Percentiles rank a stretch among this genome's conserved stretches.
Conservation (phyloP, 768 basidiomycete species). For the Leccinum ochraceum region DNA sequence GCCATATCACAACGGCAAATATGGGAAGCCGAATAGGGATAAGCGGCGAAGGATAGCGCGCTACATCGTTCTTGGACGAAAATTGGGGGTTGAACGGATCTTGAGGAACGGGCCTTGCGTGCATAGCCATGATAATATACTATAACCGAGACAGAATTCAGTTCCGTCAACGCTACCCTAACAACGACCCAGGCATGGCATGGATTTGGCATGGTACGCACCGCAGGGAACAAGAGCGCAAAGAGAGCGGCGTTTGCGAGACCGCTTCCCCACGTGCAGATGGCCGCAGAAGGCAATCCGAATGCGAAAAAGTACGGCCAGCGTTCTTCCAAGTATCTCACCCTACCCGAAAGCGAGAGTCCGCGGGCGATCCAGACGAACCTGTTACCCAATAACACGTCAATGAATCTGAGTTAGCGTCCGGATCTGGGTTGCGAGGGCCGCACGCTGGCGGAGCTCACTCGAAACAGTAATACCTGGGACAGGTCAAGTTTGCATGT, state of each 20-base stretch:
- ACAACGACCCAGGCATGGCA: background rate
- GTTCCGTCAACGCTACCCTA: slow-evolving; percentile 4
- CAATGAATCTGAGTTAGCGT: slow-evolving; percentile 9
- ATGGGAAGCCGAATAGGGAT: slow-evolving; percentile 80
- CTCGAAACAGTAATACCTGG: slow-evolving; percentile 91
- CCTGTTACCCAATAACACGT: slow-evolving; percentile 37
- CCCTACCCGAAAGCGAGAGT: slow-evolving; percentile 62
- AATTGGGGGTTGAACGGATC: slow-evolving; percentile 72
- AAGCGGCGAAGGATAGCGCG: slow-evolving; percentile 72
- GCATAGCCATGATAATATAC: slow-evolving; percentile 86
- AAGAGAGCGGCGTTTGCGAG: slow-evolving; percentile 84
- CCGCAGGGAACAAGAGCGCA: slow-evolving; percentile 78
- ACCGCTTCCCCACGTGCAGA: slow-evolving; percentile 73
- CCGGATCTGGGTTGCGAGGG: slow-evolving; percentile 1
- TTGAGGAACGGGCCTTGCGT: slow-evolving; percentile 68
- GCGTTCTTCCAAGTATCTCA: slow-evolving; percentile 79
- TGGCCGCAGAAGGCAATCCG: slow-evolving; percentile 71
- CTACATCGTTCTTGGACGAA: slow-evolving; percentile 36
- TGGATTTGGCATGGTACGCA: slow-evolving; percentile 38
- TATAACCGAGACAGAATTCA: slow-evolving; percentile 30
- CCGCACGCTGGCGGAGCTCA: slow-evolving; percentile 36
- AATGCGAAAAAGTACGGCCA: slow-evolving; percentile 91
- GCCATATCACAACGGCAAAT: slow-evolving; percentile 69
- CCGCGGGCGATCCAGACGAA: slow-evolving; percentile 81
- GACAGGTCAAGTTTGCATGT: slow-evolving; percentile 6